phyloP scores from a whole-genome alignment of 1,284 basidiomycete genomes.

The Leucoagaricus sp. region DNA sequence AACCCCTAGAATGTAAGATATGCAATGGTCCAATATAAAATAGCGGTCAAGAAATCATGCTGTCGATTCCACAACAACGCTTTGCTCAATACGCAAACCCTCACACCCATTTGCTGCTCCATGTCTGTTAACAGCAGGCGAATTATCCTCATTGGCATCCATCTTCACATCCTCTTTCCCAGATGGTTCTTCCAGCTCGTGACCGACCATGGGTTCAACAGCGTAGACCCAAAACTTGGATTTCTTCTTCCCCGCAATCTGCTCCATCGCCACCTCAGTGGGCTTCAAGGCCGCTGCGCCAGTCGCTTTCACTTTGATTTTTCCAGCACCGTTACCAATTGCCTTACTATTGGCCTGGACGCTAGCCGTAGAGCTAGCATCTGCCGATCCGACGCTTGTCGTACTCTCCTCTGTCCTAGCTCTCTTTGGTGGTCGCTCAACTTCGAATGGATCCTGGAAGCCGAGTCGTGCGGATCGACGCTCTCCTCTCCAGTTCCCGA shows the following conservation, averaged over 20 bases:
- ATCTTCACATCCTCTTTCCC: background rate
- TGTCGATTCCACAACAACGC: background rate
- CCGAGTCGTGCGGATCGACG: conserved; percentile 71
- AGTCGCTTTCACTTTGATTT: conserved; percentile 38
- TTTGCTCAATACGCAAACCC: background rate
- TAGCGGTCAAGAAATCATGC: background rate
- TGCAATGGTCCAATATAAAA: background rate
- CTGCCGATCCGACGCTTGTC: conserved; percentile 55
- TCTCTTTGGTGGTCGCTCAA: conserved; percentile 57
- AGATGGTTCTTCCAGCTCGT: conserved; percentile 24
- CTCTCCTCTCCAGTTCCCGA: conserved; percentile 63
- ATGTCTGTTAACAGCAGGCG: background rate
- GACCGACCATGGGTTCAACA: conserved; percentile 58
- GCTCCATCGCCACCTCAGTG: conserved; percentile 68
- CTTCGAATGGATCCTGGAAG: conserved; percentile 50
- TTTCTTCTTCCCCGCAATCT: conserved; percentile 72
- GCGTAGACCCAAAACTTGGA: conserved; percentile 85
- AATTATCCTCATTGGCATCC: conserved; percentile 20
- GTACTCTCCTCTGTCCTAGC: conserved; percentile 74
- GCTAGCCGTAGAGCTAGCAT: conserved; percentile 30
- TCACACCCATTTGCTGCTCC: background rate
- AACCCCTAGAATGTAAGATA: background rate
- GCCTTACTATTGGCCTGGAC: conserved; percentile 20
- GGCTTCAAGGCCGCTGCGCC: conserved; percentile 66
- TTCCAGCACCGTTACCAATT: conserved; percentile 17